Percentiles rank a stretch among this genome's conserved stretches.
Evolutionary conservation across 2,329 filamentous ascomycete species (phyloP).

Genomic region (Phialophora expanda): DNA sequence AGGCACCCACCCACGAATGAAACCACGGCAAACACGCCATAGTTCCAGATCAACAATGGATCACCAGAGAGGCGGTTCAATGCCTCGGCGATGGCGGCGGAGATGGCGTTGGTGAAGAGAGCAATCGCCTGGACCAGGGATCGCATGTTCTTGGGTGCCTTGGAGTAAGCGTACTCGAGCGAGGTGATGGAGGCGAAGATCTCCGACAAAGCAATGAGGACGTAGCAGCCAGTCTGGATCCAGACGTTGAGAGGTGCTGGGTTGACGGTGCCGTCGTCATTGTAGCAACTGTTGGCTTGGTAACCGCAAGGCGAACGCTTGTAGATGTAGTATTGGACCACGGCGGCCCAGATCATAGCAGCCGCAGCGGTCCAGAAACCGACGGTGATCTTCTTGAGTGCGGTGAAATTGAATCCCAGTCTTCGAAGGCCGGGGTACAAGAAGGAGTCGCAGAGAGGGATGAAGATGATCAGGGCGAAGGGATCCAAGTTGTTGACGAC

Average conservation of each 20-base stretch:
- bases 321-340: conserved; percentile 66
- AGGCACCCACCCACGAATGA: conserved; percentile 65
- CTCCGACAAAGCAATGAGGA: conserved; percentile 60
- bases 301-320: conserved; percentile 60
- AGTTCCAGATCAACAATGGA: conserved; percentile 74
- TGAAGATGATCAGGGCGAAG: conserved; percentile 61
- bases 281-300: conserved; percentile 47
- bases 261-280: conserved; percentile 40
- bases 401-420: conserved; percentile 60
- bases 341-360: conserved; percentile 62
- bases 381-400: conserved; percentile 60
- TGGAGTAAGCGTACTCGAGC: conserved; percentile 75
- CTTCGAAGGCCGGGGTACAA: conserved; percentile 65
- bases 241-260: conserved; percentile 44
- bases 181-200: conserved; percentile 71
- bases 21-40: conserved; percentile 66
- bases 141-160: conserved; percentile 78
- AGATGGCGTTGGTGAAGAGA: conserved; percentile 73
- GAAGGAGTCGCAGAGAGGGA: conserved; percentile 44
- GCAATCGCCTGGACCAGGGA: conserved; percentile 71
- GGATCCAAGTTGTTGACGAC: conserved; percentile 65
- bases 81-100: conserved; percentile 72
- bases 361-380: conserved; percentile 61
- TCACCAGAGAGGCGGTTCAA: conserved; percentile 66
- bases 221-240: conserved; percentile 56